Evolutionary conservation across 2,329 filamentous ascomycete species (phyloP).

Genomic region (Ustulina deusta): DNA sequence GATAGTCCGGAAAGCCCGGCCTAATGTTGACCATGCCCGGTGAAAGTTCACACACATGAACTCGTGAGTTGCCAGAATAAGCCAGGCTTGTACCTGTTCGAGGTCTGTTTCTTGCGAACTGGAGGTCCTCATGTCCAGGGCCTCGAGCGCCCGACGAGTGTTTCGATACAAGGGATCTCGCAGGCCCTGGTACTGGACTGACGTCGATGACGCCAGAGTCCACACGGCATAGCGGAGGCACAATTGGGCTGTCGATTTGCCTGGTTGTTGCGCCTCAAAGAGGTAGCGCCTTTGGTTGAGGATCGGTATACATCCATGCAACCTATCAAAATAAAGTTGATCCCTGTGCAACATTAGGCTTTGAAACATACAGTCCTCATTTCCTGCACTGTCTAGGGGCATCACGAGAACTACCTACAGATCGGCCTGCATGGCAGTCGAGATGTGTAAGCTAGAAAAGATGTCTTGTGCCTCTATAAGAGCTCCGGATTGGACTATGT

Average conservation of each 20-base stretch:
- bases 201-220: constrained; percentile 26
- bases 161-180: constrained; percentile 28
- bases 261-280: constrained; percentile 27
- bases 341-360: no score
- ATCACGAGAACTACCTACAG: no score
- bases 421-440: constrained; percentile 27
- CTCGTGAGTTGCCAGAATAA: constrained; percentile 54
- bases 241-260: no score
- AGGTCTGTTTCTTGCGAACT: no score
- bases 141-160: no score
- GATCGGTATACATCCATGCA: constrained; percentile 27
- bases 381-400: no score
- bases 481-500: no score
- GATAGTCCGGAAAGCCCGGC: constrained; percentile 53
- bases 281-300: constrained; percentile 26
- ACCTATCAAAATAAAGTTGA: constrained; percentile 28
- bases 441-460: no score
- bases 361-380: no score
- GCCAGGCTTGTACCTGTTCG: constrained; percentile 54
- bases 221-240: constrained; percentile 29
- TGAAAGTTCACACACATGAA: constrained; percentile 51
- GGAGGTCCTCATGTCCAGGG: no score
- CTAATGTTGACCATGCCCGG: constrained; percentile 54
- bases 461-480: no score
- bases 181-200: constrained; percentile 27